Conservation (phyloP, 139 green algal genomes). For the Chlamydomonas sp. region DNA sequence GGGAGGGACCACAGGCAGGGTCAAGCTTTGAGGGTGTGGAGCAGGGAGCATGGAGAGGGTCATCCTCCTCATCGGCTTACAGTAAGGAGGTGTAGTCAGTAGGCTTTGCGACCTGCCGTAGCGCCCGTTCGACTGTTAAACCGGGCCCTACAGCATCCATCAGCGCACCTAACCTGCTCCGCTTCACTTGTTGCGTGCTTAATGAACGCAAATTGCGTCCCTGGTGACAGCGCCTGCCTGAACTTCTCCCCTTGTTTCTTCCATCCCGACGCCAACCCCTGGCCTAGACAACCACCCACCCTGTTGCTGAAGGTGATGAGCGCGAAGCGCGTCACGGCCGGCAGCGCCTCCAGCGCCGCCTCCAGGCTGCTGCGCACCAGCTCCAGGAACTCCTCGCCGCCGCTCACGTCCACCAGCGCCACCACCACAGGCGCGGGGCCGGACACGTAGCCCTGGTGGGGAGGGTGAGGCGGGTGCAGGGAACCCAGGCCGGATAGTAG, state of each 20-base stretch:
- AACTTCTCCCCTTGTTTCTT: neutral
- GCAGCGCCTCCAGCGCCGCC: slow-evolving; percentile 83
- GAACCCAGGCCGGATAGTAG: neutral
- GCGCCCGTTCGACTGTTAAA: too few relatives aligned
- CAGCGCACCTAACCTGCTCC: too few relatives aligned
- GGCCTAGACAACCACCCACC: slow-evolving; percentile 36
- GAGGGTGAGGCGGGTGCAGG: neutral
- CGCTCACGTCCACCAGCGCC: slow-evolving; percentile 69
- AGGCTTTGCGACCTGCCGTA: too few relatives aligned
- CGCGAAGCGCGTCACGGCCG: slow-evolving; percentile 70
- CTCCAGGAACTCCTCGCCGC: slow-evolving; percentile 77
- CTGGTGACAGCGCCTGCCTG: neutral
- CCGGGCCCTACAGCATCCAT: too few relatives aligned
- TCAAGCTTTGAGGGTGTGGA: too few relatives aligned
- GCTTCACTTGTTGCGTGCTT: too few relatives aligned
- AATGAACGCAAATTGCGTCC: too few relatives aligned
- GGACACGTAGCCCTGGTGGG: slow-evolving; percentile 15
- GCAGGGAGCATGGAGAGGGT: too few relatives aligned
- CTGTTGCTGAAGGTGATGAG: slow-evolving; percentile 73
- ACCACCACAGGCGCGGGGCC: slow-evolving; percentile 69
- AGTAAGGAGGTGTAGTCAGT: too few relatives aligned
- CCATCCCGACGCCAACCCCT: neutral
- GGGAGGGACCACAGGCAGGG: neutral
- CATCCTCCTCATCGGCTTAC: too few relatives aligned
- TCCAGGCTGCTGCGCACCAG: slow-evolving; percentile 75